Percentiles rank a stretch among this genome's conserved stretches.
Evolutionary conservation across 495 filamentous ascomycete genomes (phyloP).

Genomic region (Aspergillus taichungensis): DNA sequence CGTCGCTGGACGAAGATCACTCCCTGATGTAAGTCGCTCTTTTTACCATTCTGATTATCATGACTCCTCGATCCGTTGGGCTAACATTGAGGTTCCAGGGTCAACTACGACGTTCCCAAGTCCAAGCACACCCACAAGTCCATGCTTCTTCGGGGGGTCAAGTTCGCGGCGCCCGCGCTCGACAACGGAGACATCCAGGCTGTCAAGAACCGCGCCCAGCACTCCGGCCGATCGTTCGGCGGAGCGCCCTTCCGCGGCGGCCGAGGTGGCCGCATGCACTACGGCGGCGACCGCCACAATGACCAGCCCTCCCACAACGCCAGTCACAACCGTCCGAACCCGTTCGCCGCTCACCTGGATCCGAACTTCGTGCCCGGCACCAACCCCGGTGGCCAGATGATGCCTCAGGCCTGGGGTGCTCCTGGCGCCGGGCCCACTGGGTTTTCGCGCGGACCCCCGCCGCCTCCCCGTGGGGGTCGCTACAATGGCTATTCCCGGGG

Average conservation of each 20-base stretch:
- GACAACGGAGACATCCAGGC: conserved; percentile 63
- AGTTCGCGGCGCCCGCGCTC: conserved; percentile 59
- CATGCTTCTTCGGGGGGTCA: conserved; percentile 81
- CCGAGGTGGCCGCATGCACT: conserved; percentile 46
- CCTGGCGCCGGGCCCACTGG: conserved; percentile 23
- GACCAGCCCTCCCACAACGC: neutral
- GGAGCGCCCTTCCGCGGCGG: conserved; percentile 50
- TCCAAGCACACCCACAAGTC: conserved; percentile 73
- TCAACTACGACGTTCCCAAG: conserved; percentile 74
- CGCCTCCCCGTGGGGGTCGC: conserved; percentile 32
- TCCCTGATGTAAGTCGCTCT: conserved; percentile 59
- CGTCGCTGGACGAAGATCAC: conserved; percentile 71
- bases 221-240: conserved; percentile 53
- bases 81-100: conserved; percentile 45
- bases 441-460: conserved; percentile 33
- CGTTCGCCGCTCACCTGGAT: conserved; percentile 46
- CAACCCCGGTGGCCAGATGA: conserved; percentile 17
- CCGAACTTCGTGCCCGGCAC: conserved; percentile 38
- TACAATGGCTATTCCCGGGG: conserved; percentile 15
- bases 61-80: conserved; percentile 7
- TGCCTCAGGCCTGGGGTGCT: conserved; percentile 33
- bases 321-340: conserved; percentile 35
- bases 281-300: conserved; percentile 11
- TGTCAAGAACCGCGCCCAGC: conserved; percentile 49
- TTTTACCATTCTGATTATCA: neutral